A percentile compares a stretch with the other conserved stretches of the same genome.
Evolutionary conservation across 768 basidiomycete species (phyloP).

Genomic region (Rhizopogon vinicolor): DNA sequence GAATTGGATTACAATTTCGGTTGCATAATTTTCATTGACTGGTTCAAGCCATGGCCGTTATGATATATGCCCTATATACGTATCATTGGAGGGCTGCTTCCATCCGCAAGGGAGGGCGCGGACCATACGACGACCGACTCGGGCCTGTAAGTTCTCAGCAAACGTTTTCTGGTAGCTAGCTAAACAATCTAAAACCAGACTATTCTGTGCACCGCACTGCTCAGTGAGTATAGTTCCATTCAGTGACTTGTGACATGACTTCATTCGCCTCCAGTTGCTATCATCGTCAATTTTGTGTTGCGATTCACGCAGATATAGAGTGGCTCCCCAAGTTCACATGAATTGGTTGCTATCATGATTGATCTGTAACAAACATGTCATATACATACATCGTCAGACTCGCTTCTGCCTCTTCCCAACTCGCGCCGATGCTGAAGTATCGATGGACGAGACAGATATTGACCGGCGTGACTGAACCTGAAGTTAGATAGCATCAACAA

Average conservation of each 20-base stretch:
- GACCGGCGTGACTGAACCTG: constrained; percentile 51
- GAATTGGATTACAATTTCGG: neutral
- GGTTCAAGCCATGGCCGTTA: constrained; percentile 83
- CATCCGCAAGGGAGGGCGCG: constrained; percentile 86
- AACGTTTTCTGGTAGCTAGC: constrained; percentile 4
- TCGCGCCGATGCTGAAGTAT: constrained; percentile 55
- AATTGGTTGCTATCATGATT: constrained; percentile 5
- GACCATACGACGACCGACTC: constrained; percentile 94
- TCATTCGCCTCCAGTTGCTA: constrained; percentile 51
- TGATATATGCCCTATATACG: constrained; percentile 92
- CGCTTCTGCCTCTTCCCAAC: constrained; percentile 59
- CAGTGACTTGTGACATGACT: neutral
- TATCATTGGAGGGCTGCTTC: constrained; percentile 96
- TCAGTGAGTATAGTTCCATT: constrained; percentile 43
- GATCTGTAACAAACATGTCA: neutral
- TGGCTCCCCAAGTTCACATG: neutral
- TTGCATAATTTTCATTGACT: constrained; percentile 6
- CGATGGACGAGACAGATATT: constrained; percentile 72
- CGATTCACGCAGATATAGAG: constrained; percentile 50
- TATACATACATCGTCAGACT: constrained; percentile 21
- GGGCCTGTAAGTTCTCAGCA: constrained; percentile 73
- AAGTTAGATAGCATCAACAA: constrained; percentile 1
- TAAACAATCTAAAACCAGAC: constrained; percentile 45
- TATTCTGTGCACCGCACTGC: constrained; percentile 74
- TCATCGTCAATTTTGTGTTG: constrained; percentile 81